Conservation (phyloP, 371 early-diverging fungal species). For the Rhizopus sp. region DNA sequence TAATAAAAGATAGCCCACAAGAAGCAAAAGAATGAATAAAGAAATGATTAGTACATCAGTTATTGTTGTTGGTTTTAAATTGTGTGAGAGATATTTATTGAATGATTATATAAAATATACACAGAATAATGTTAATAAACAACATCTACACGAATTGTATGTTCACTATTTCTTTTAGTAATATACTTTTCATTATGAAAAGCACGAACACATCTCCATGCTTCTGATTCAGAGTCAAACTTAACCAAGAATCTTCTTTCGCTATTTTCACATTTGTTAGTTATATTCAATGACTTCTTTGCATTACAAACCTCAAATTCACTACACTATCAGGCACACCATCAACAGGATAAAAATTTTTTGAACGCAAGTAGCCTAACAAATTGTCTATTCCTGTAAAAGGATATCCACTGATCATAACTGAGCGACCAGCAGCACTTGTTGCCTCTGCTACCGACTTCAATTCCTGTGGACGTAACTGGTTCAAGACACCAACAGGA, state of each 20-base stretch:
- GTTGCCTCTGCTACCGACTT: conserved; percentile 22
- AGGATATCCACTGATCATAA: conserved; percentile 40
- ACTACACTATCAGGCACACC: conserved; percentile 36
- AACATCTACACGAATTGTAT: conserved; percentile 1
- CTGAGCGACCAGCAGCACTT: conserved; percentile 42
- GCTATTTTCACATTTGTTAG: conserved; percentile 30
- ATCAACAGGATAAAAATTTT: conserved; percentile 45
- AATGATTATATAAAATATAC: too few species aligned
- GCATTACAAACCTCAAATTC: conserved; percentile 38
- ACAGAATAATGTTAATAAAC: conserved; percentile 3
- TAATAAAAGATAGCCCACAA: too few species aligned
- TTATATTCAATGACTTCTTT: background rate
- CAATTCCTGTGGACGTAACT: conserved; percentile 32
- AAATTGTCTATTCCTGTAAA: conserved; percentile 30
- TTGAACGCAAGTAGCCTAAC: conserved; percentile 37
- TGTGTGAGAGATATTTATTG: too few species aligned
- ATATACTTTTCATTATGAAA: conserved; percentile 36
- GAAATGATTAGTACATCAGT: too few species aligned
- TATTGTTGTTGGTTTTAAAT: too few species aligned
- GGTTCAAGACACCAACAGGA: conserved; percentile 13
- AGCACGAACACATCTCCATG: conserved; percentile 52
- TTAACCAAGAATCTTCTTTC: conserved; percentile 47
- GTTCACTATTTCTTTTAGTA: background rate
- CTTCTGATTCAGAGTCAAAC: conserved; percentile 52
- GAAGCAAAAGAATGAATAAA: too few species aligned